Evolutionary conservation across 1,139 yeast genomes (phyloP), one percentile per base, ranked within the genome.

Genomic region (Hyphopichia fennica): DNA sequence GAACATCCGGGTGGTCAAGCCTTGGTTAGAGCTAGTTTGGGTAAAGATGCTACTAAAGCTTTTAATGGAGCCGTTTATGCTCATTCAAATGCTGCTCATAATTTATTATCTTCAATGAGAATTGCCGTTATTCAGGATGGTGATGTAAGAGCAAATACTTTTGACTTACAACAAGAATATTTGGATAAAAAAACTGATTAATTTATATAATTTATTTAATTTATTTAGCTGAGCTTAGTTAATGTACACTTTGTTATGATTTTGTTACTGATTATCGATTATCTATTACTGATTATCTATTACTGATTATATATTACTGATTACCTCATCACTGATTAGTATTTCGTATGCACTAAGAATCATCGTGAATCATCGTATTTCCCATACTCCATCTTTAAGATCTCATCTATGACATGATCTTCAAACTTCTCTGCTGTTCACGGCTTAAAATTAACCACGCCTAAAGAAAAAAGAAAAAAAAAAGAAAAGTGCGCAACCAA

Each of bases 1-100:
- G 90, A 87, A 60, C 99, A 93, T 69, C 99, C 99, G 47, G 99
- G 99, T 78, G 99, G 99, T 54, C 85, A 82, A 63, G 89, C 96
- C 40, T 78, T 93, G 54, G 75, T 93, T 51, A 77, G 81, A 61
- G 87, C 96, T 33, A 90, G 96, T 9, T 73, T 86, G 51, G 98
- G 98, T 60, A 91, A 89, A 69, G 99, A 93, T 66, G 97, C 96
- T 40, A 90, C 98, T 33, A 87, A 88, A 58, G 98, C 96, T 2
- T 93, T 93, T 78, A 90, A 90, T 64, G 99, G 99, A 59, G 98
- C 96, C 59, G 99, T 93, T 35, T 93, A 93, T 66, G 84, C 88
- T 41, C 99, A 93, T 69, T 88, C 97, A 37, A 93, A 91, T 60
- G 99, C 99, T 49, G 99, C 97, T 37, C 98, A 93, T 71, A 93